phyloP scores from a whole-genome alignment of 805 yeast genomes.

The Pichia gijzeniarum region DNA sequence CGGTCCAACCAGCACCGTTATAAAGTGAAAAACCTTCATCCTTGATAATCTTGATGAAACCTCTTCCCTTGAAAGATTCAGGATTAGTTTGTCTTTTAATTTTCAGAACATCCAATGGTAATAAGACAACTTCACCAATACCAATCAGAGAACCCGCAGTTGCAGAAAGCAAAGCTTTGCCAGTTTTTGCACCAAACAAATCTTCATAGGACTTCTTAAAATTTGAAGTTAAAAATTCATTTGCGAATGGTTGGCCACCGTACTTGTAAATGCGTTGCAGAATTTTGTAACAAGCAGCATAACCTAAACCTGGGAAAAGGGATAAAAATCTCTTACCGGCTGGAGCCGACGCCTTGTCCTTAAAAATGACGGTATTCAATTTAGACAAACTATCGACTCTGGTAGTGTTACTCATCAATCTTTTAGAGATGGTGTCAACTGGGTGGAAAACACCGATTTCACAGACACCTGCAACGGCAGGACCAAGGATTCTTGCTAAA shows the following conservation, averaged over 20 bases:
- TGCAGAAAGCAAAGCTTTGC: conserved; percentile 95
- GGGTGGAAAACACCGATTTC: conserved; percentile 98
- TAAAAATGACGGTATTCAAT: conserved; percentile 82
- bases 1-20: conserved; percentile 99
- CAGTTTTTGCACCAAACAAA: conserved; percentile 85
- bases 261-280: conserved; percentile 97
- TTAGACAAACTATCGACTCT: conserved; percentile 56
- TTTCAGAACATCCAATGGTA: conserved; percentile 94
- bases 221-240: conserved; percentile 78
- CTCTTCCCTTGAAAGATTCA: conserved; percentile 98
- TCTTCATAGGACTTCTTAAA: conserved; percentile 65
- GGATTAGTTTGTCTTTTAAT: conserved; percentile 99
- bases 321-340: conserved; percentile 68
- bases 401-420: conserved; percentile 81
- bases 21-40: conserved; percentile 94
- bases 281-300: conserved; percentile 95
- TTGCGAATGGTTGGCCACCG: conserved; percentile 99
- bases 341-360: conserved; percentile 68
- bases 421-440: conserved; percentile 94
- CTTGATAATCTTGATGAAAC: conserved; percentile 72
- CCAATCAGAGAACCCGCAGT: conserved; percentile 97
- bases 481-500: conserved; percentile 84
- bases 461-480: conserved; percentile 97
- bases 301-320: conserved; percentile 95
- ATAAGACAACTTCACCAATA: conserved; percentile 91